Conservation (phyloP, 768 basidiomycete genomes). For the Macrocybe gigantea region DNA sequence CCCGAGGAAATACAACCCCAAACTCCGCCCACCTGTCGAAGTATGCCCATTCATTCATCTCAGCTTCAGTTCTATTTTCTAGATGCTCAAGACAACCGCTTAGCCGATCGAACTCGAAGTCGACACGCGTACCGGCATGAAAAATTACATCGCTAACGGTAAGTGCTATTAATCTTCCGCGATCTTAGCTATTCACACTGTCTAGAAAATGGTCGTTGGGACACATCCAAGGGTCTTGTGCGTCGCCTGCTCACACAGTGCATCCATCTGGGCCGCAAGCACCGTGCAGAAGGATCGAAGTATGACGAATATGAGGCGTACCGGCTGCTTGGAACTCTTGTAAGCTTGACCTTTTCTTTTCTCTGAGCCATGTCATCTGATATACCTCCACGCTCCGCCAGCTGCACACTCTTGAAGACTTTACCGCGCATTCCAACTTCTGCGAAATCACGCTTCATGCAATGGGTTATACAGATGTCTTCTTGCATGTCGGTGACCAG, state of each 20-base stretch:
- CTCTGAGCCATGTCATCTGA: background rate
- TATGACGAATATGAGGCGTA: constrained; percentile 76
- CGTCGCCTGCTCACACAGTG: constrained; percentile 70
- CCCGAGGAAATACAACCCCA: constrained; percentile 68
- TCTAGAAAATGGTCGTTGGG: constrained; percentile 72
- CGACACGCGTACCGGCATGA: constrained; percentile 86
- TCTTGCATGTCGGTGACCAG: constrained; percentile 81
- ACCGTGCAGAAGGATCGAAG: constrained; percentile 52
- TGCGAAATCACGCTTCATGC: constrained; percentile 76
- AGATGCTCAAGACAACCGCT: background rate
- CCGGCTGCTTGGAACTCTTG: constrained; percentile 62
- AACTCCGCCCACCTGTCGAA: constrained; percentile 78
- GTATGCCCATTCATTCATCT: constrained; percentile 28
- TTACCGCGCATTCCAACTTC: constrained; percentile 86
- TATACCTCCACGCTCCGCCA: constrained; percentile 15
- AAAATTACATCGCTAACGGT: constrained; percentile 91
- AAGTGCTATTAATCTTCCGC: background rate
- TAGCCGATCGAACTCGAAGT: constrained; percentile 80
- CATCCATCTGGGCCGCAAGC: constrained; percentile 69
- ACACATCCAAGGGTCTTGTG: constrained; percentile 77
- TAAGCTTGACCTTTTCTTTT: constrained; percentile 36
- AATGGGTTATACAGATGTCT: constrained; percentile 73
- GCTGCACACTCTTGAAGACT: constrained; percentile 84
- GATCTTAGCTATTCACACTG: background rate
- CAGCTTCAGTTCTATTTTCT: background rate